Conservation (phyloP, 495 filamentous ascomycete species). For the Penicillium nucicola region DNA sequence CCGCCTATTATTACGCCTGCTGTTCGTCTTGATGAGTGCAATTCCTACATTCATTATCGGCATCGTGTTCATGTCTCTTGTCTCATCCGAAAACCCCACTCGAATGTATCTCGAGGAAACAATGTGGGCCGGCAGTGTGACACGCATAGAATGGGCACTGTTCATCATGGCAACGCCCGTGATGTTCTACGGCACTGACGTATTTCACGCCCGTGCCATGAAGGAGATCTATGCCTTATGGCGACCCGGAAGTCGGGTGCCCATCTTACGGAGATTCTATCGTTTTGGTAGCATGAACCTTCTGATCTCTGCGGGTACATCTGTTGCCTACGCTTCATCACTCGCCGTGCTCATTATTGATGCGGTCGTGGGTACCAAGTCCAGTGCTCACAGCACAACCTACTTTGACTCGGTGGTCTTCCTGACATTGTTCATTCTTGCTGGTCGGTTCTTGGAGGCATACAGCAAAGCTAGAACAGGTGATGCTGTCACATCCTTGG, state of each 20-base stretch:
- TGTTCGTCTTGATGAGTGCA: constrained; percentile 68
- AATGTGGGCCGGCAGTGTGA: constrained; percentile 69
- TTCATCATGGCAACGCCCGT: constrained; percentile 86
- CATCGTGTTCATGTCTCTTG: constrained; percentile 85
- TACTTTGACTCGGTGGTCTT: constrained; percentile 97
- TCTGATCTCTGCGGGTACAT: constrained; percentile 84
- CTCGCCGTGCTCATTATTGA: constrained; percentile 74
- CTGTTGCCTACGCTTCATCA: constrained; percentile 83
- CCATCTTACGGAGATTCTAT: constrained; percentile 75
- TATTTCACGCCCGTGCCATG: constrained; percentile 75
- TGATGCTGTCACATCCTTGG: constrained; percentile 78
- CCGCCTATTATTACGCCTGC: constrained; percentile 59
- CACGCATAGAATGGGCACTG: constrained; percentile 75
- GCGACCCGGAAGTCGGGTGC: constrained; percentile 74
- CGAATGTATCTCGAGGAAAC: constrained; percentile 65
- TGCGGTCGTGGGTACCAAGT: constrained; percentile 41
- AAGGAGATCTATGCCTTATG: constrained; percentile 80
- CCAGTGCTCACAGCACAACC: constrained; percentile 51
- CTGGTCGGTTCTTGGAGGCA: constrained; percentile 77
- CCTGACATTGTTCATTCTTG: constrained; percentile 84
- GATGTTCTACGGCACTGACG: constrained; percentile 83
- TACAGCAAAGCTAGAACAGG: constrained; percentile 92
- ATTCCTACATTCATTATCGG: constrained; percentile 90
- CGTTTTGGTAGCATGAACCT: constrained; percentile 97
- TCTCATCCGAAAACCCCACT: constrained; percentile 52